Evolutionary conservation across 257 asterid species (phyloP).

Genomic region (Przewalskia tangutica): DNA sequence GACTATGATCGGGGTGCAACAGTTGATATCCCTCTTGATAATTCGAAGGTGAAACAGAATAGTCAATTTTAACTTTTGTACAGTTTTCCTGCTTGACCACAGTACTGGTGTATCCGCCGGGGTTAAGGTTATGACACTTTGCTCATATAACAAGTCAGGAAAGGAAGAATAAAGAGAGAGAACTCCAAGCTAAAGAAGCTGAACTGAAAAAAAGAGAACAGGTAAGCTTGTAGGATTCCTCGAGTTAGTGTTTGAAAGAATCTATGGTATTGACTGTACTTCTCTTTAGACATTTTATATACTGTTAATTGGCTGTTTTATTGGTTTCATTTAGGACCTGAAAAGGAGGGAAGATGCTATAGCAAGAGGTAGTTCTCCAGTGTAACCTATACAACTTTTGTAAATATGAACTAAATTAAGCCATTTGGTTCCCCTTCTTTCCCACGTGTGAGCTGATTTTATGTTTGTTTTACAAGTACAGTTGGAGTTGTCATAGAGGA

Average conservation of each 20-base stretch:
- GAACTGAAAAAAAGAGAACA: constrained; percentile 72
- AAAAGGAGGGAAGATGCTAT: constrained; percentile 77
- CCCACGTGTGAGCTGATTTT: background rate
- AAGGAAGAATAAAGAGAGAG: constrained; percentile 56
- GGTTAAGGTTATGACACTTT: no score
- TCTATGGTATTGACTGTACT: background rate
- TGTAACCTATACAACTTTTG: background rate
- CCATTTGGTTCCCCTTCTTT: no score
- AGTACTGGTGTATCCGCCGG: no score
- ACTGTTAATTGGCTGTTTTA: constrained; percentile 3
- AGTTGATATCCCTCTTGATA: constrained; percentile 72
- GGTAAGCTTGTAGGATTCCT: constrained; percentile 24
- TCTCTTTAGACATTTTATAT: constrained; percentile 8
- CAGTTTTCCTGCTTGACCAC: background rate
- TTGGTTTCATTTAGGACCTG: constrained; percentile 52
- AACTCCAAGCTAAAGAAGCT: constrained; percentile 83
- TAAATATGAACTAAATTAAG: no score
- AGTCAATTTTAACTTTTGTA: background rate
- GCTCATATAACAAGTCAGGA: constrained; percentile 39
- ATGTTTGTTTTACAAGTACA: constrained; percentile 23
- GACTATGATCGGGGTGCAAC: constrained; percentile 59
- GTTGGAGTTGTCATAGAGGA: constrained; percentile 87
- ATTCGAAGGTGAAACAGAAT: constrained; percentile 34
- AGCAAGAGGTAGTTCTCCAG: constrained; percentile 40
- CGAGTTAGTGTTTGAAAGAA: background rate